Conservation (phyloP, 2,329 filamentous ascomycete species). For the Verticillium nonalfalfae region DNA sequence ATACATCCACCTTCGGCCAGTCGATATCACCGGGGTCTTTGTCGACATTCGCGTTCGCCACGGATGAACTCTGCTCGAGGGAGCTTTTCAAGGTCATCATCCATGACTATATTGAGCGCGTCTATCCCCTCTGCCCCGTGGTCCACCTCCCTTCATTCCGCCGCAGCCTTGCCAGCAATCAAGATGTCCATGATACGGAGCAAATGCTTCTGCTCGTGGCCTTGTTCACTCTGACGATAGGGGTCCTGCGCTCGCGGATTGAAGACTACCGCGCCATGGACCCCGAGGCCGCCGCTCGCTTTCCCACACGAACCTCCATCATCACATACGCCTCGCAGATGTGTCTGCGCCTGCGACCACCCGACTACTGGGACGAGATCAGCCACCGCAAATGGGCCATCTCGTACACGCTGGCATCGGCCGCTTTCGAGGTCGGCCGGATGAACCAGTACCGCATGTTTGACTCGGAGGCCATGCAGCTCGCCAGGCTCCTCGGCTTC, state of each 20-base stretch:
- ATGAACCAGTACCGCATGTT: constrained; percentile 27
- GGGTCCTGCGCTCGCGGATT: constrained; percentile 18
- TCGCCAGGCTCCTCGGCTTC: constrained; percentile 22
- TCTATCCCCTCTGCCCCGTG: constrained; percentile 18
- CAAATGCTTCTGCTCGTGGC: constrained; percentile 18
- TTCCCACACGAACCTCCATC: constrained; percentile 16
- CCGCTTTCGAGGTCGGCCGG: constrained; percentile 25
- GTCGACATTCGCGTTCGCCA: constrained; percentile 7
- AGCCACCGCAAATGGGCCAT: constrained; percentile 27
- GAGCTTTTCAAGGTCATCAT: constrained; percentile 14
- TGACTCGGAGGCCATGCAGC: constrained; percentile 25
- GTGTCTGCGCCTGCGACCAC: constrained; percentile 14
- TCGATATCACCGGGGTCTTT: not conserved
- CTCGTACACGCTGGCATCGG: constrained; percentile 22
- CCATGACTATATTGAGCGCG: constrained; percentile 16
- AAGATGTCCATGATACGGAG: constrained; percentile 15
- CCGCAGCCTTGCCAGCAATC: constrained; percentile 12
- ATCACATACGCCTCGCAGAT: constrained; percentile 18
- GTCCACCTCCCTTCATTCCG: constrained; percentile 17
- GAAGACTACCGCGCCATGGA: constrained; percentile 15
- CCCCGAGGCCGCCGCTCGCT: constrained; percentile 12
- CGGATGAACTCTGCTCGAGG: constrained; percentile 18
- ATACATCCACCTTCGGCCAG: not conserved
- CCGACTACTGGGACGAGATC: constrained; percentile 18
- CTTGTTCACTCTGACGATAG: constrained; percentile 16